Percentiles rank a stretch among this genome's conserved stretches.
These are phyloP conservation scores for Ormosia emarginata DNA, from an alignment of 306 rosid genomes.

Conservation along the genomic window DNA sequence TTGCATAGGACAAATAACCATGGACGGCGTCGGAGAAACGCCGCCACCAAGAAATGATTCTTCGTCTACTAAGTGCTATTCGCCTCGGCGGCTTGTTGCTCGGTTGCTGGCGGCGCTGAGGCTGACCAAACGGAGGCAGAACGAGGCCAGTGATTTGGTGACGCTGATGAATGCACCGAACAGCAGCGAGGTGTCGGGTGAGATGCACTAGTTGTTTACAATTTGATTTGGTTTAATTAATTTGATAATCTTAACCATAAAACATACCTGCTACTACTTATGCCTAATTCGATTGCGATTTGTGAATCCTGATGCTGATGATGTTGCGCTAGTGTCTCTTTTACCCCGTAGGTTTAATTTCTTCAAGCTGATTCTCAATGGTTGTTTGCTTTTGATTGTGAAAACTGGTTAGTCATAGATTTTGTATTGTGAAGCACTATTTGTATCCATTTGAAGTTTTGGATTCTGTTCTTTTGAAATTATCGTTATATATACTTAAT, in stretches of 20 bases:
- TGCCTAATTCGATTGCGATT: neutral
- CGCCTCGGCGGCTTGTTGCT: conserved; percentile 49
- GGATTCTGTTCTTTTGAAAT: neutral
- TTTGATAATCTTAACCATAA: neutral
- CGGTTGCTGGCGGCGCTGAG: conserved; percentile 48
- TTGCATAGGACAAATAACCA: neutral
- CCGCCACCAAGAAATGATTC: neutral
- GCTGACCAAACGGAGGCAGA: conserved; percentile 24
- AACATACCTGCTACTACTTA: neutral
- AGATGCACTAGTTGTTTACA: conserved; percentile 4
- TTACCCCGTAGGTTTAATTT: neutral
- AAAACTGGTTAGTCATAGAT: neutral
- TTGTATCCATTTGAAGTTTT: neutral
- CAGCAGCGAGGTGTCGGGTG: conserved; percentile 37
- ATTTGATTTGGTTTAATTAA: neutral
- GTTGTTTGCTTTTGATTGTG: neutral
- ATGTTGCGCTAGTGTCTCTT: neutral
- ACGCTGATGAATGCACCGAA: conserved; percentile 13
- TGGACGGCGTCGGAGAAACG: conserved; percentile 28
- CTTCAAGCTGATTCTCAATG: neutral
- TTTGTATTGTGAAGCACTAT: neutral
- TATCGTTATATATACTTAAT: neutral
- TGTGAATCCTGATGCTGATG: neutral
- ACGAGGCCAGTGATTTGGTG: neutral
- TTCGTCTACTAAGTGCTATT: conserved; percentile 30